Evolutionary conservation across 768 basidiomycete species (phyloP), one percentile per base, ranked within the genome.

Genomic region (Pleurotus salmoneostramineus): DNA sequence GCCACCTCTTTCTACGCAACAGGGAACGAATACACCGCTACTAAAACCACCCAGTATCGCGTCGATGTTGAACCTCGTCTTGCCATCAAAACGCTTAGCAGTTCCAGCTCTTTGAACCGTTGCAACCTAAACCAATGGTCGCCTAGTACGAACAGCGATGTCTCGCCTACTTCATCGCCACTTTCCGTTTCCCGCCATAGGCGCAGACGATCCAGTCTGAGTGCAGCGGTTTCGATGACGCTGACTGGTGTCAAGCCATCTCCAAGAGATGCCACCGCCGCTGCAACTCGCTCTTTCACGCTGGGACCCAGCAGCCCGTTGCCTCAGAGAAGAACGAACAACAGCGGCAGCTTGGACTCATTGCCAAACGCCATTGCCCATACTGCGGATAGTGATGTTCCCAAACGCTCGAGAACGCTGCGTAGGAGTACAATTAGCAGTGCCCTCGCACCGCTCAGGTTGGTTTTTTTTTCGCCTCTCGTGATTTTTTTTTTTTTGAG

Each of bases 1-100:
- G 86, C 86, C 40, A 40, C 52, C 36, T 55, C 52, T 31, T 55
- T 6, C 12, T 44, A 55, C 27, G 10, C 50, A 10, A 7, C 40
- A 10, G 36, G 52, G 4, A 27, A 31, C 36, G 52, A 55, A 8
- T 55, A 33, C 40, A 3, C 21, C 15, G 40, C 10, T n/a, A 15
- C 52, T 3, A 44, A 55, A 32, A 27, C 52, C 37, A 55, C 21
- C 40, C 52, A 55, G 52, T 42, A 42, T 17, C 27, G 52, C 40
- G 34, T 55, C 40, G 52, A 55, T 27, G 21, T 27, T 15, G 52
- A 55, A 43, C 40, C 52, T 33, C 52, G 52, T 37, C 52, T 55
- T 55, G 27, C 36, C n/a, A 15, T 35, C 15, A 35, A 34, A 34
- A 37, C 50, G 35, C 50, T 35, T 42, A 44, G 37, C 21, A 3